Percentiles rank a stretch among this genome's conserved stretches.
phyloP scores from a whole-genome alignment of 768 basidiomycete genomes.

The Suillus lakei region DNA sequence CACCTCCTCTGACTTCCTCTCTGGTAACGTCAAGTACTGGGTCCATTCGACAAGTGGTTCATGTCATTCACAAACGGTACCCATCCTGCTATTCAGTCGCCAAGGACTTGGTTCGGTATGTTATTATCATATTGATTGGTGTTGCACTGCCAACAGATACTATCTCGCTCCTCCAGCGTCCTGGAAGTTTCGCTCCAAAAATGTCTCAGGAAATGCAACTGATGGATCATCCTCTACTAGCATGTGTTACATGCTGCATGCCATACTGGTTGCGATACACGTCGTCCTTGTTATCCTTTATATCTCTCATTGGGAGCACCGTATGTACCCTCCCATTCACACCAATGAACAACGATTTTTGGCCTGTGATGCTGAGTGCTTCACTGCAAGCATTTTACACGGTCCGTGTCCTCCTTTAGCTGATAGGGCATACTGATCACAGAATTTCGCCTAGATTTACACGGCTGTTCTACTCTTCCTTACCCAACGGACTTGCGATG shows the following conservation, averaged over 20 bases:
- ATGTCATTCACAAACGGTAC: neutral
- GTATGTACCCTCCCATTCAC: neutral
- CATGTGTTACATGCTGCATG: slow-evolving; percentile 11
- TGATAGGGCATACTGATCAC: neutral
- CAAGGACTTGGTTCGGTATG: neutral
- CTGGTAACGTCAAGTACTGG: neutral
- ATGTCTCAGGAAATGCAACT: neutral
- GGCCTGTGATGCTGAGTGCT: slow-evolving; percentile 5
- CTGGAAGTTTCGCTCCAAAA: neutral
- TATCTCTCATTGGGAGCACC: slow-evolving; percentile 1
- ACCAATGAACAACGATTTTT: neutral
- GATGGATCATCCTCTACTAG: neutral
- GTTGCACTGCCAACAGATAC: neutral
- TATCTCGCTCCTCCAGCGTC: neutral
- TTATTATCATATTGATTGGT: neutral
- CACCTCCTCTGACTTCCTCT: too few species aligned
- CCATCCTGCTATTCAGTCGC: neutral
- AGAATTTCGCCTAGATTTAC: neutral
- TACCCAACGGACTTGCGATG: slow-evolving; percentile 5
- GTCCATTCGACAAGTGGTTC: neutral
- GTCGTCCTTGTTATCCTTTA: neutral
- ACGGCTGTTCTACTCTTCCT: slow-evolving; percentile 8
- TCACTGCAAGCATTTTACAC: slow-evolving; percentile 10
- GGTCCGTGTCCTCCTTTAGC: neutral
- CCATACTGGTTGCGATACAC: slow-evolving; percentile 15